Evolutionary conservation across 345 rosid genomes (phyloP), one percentile per base, ranked within the genome.

Genomic region (Conringia planisiliqua): DNA sequence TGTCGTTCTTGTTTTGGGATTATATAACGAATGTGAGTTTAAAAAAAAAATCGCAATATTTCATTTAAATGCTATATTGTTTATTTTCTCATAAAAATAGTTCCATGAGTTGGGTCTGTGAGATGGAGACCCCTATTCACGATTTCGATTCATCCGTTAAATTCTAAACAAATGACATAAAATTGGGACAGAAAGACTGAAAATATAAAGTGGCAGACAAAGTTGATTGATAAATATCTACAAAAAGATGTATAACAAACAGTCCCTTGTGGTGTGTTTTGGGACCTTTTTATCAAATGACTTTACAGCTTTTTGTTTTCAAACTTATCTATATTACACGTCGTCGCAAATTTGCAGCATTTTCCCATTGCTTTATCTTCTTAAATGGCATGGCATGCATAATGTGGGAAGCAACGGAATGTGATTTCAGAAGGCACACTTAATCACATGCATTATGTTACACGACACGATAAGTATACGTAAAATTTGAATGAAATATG

Each of bases 231-330:
- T 63, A 29, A 12, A 52, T 1, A 57, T 74, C 33, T 57, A 46
- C 55, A 3, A 58, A 66, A 50, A 29, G 54, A 58, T 33, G 7
- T 26, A 71, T 66, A 27, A 54, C 17, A 63, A 63, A 64, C 64
- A 57, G 72, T 74, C 78, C 61, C 44, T 67, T 66, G 68, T 74
- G 78, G 61, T 66, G 33, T 74, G 78, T 66, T 58, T 66, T 14
- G 47, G 47, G 67, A 74, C 52, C 42, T 66, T 66, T 52, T 66
- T 69, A 57, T 33, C 16, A 30, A 16, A 57, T 8, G 60, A 57
- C 78, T 74, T 66, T 58, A 74, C 78, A 74, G 73, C 73, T 58
- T 57, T 66, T 57, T 33, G 36, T 64, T 73, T 52, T 52, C 44
- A 40, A 43, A 10, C 54, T 51, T 63, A 72, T 52, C 43, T 33